Conservation (phyloP, 257 asterid species). For the Linderniella brevidens region DNA sequence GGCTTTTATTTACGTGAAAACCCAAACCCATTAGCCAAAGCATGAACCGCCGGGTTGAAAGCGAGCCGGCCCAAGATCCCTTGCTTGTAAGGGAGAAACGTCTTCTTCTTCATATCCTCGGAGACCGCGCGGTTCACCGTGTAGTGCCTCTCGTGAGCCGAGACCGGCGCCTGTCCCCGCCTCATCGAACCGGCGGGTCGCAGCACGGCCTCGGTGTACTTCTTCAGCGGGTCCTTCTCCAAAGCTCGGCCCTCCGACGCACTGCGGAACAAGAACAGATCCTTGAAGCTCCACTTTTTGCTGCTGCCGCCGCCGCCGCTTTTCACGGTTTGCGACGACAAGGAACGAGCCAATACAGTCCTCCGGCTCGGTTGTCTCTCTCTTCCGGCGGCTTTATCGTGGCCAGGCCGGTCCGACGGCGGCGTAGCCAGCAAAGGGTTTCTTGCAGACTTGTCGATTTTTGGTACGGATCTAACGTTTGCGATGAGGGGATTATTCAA, state of each 20-base stretch:
- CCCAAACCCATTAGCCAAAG: no score
- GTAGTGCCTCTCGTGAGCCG: constrained; percentile 55
- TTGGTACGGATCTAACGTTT: no score
- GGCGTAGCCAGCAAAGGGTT: no score
- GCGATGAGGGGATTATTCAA: constrained; percentile 10
- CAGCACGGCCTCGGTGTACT: constrained; percentile 17
- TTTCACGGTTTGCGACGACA: constrained; percentile 10
- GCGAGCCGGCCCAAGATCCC: constrained; percentile 20
- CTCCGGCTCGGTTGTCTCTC: no score
- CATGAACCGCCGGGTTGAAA: no score
- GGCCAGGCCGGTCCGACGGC: no score
- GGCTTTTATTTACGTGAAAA: no score
- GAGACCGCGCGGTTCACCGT: constrained; percentile 38
- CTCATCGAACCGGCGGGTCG: constrained; percentile 8
- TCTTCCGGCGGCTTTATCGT: no score
- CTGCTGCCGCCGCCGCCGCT: not conserved
- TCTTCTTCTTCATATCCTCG: constrained; percentile 42
- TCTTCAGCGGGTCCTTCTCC: constrained; percentile 28
- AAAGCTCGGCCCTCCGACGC: constrained; percentile 39
- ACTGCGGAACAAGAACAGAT: constrained; percentile 28
- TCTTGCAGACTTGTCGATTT: no score
- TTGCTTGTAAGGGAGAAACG: constrained; percentile 52
- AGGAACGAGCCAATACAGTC: not conserved
- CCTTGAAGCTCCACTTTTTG: constrained; percentile 31
- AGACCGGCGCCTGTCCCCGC: constrained; percentile 13